Evolutionary conservation across 2,329 filamentous ascomycete genomes (phyloP).

Genomic region (Ceratocystis smalleyi): DNA sequence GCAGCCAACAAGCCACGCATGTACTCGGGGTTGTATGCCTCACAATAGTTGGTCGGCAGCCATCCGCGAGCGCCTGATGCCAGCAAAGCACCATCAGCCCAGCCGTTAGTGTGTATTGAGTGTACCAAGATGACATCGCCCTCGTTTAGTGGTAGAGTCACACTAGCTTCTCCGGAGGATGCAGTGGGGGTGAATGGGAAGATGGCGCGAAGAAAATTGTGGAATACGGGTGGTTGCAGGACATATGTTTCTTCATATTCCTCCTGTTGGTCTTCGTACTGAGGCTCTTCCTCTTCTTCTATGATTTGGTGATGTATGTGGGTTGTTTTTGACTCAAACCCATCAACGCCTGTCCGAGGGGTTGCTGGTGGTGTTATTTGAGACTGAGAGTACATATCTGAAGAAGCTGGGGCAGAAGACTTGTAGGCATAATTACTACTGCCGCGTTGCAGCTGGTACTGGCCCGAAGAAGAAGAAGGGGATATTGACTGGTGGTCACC

Average conservation of each 20-base stretch:
- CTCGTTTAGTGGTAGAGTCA: conserved; percentile 75
- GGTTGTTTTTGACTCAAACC: conserved; percentile 30
- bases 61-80: conserved; percentile 77
- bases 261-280: conserved; percentile 27
- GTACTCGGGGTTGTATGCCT: conserved; percentile 77
- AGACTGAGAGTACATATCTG: conserved; percentile 32
- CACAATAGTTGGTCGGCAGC: conserved; percentile 97
- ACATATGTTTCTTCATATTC: conserved; percentile 20
- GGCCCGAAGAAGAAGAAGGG: conserved; percentile 19
- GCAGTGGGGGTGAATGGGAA: conserved; percentile 78
- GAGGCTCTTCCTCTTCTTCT: conserved; percentile 21
- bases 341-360: conserved; percentile 52
- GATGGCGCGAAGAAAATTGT: conserved; percentile 88
- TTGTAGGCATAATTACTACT: conserved; percentile 14
- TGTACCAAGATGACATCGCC: conserved; percentile 90
- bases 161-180: conserved; percentile 63
- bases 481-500: conserved; percentile 18
- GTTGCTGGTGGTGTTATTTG: conserved; percentile 68
- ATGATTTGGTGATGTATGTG: conserved; percentile 3
- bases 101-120: conserved; percentile 94
- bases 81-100: conserved; percentile 88
- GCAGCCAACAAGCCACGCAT: conserved; percentile 76
- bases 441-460: background rate
- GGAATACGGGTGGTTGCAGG: conserved; percentile 50
- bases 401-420: conserved; percentile 17